A percentile compares a stretch with the other conserved stretches of the same genome.
Evolutionary conservation across 345 rosid genomes (phyloP).

Genomic region (Citrus australasica): DNA sequence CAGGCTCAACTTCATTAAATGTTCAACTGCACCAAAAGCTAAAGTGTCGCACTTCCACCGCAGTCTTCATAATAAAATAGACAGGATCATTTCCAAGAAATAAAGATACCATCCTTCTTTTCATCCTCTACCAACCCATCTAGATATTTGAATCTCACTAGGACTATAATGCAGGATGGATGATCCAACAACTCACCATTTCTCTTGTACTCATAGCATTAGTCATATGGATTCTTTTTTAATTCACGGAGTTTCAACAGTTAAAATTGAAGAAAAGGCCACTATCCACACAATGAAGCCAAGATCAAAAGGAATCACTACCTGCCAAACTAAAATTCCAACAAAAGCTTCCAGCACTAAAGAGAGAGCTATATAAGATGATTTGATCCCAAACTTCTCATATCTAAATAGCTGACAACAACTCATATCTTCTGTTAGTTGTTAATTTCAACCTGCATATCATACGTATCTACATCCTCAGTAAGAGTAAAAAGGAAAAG

Average conservation of each 20-base stretch:
- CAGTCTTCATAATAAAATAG: not conserved
- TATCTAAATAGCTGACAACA: not conserved
- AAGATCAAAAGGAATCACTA: not conserved
- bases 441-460: not conserved
- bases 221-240: not conserved
- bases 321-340: not conserved
- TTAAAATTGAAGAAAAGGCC: not conserved
- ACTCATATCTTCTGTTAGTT: not conserved
- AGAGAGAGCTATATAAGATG: not conserved
- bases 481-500: not conserved
- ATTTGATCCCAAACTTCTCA: not conserved
- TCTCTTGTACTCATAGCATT: not conserved
- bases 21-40: not conserved
- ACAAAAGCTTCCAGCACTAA: not conserved
- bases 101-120: not conserved
- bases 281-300: not conserved
- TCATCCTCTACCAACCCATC: not conserved
- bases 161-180: not conserved
- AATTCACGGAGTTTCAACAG: not conserved
- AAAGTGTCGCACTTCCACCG: not conserved
- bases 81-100: not conserved
- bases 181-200: not conserved
- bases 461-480: not conserved
- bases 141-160: not conserved
- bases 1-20: not conserved